These are phyloP conservation scores for Leccinum fuscescens DNA, from an alignment of 1,284 basidiomycete species.

Conservation along the genomic window DNA sequence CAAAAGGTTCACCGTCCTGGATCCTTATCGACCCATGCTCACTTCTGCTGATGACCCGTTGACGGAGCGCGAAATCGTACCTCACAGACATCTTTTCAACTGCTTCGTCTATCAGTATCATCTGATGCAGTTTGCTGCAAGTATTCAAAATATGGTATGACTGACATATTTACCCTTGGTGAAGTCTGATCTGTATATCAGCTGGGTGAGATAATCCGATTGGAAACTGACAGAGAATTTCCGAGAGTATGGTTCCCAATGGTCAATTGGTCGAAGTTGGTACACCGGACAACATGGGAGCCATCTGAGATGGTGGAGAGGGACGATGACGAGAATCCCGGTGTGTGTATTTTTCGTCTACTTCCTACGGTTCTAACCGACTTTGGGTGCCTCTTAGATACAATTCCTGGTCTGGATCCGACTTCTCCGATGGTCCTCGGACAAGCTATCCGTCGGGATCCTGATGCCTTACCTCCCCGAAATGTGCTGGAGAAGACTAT, in stretches of 20 bases:
- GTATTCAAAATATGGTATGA: slow-evolving; percentile 48
- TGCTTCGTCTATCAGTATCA: slow-evolving; percentile 77
- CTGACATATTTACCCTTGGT: slow-evolving; percentile 26
- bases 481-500: slow-evolving; percentile 55
- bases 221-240: slow-evolving; percentile 54
- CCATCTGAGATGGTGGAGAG: slow-evolving; percentile 42
- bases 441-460: slow-evolving; percentile 58
- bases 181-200: slow-evolving; percentile 24
- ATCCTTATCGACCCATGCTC: slow-evolving; percentile 67
- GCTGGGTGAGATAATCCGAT: slow-evolving; percentile 53
- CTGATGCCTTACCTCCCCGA: slow-evolving; percentile 69
- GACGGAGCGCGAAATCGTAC: slow-evolving; percentile 40
- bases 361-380: background rate
- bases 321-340: slow-evolving; percentile 55
- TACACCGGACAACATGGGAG: slow-evolving; percentile 49
- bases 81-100: slow-evolving; percentile 65
- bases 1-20: slow-evolving; percentile 58
- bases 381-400: slow-evolving; percentile 38
- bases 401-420: slow-evolving; percentile 57
- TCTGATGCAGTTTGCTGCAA: slow-evolving; percentile 52
- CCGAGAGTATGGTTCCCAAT: slow-evolving; percentile 71
- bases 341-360: slow-evolving; percentile 23
- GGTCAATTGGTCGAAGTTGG: slow-evolving; percentile 39
- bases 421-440: slow-evolving; percentile 49
- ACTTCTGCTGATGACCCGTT: slow-evolving; percentile 43